Percentiles rank a stretch among this genome's conserved stretches.
Conservation (phyloP, 768 basidiomycete genomes). For the Lentinula raphanica region DNA sequence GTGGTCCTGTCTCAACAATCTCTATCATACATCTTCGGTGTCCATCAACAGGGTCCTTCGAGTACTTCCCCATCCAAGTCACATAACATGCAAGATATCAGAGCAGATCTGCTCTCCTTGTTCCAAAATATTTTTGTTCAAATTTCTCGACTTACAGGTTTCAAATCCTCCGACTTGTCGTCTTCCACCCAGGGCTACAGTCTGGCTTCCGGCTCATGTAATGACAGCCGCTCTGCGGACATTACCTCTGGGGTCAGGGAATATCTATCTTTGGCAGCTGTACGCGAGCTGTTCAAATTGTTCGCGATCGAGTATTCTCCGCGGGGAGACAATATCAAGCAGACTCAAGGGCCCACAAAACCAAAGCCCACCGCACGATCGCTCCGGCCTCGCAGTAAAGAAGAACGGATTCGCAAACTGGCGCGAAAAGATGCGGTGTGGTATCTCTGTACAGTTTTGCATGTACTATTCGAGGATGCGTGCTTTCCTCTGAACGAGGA, state of each 20-base stretch:
- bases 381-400: background rate
- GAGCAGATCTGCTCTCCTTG: conserved; percentile 3
- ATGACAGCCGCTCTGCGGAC: background rate
- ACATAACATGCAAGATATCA: background rate
- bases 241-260: background rate
- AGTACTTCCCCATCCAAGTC: background rate
- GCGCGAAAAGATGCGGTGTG: conserved; percentile 6
- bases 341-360: background rate
- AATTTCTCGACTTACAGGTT: background rate
- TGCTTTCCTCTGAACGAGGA: background rate
- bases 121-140: background rate
- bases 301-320: background rate
- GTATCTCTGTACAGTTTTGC: conserved; percentile 7
- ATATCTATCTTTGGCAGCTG: background rate
- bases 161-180: background rate
- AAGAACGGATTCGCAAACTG: background rate
- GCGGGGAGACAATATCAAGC: too few relatives aligned
- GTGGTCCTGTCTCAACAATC: background rate
- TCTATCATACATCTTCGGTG: background rate
- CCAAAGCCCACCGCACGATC: background rate
- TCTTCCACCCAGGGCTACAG: background rate
- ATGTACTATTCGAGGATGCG: conserved; percentile 1
- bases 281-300: background rate
- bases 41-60: background rate
- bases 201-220: background rate